Evolutionary conservation across 1,139 yeast genomes (phyloP), one percentile per base, ranked within the genome.

Genomic region (Blastobotrys malaysiensis): DNA sequence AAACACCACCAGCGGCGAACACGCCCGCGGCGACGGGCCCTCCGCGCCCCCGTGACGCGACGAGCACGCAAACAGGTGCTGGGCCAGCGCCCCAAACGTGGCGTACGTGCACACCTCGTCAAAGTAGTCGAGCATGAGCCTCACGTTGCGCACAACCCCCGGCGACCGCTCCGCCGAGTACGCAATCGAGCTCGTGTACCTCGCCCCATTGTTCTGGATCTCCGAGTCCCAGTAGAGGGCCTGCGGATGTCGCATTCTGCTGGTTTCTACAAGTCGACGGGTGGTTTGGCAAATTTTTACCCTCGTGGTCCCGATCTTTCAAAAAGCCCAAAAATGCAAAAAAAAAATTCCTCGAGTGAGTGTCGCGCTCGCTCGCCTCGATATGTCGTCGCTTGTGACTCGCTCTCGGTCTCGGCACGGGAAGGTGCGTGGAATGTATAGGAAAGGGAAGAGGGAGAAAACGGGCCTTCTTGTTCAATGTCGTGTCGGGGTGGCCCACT

Each of bases 21-120:
- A 45, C 21, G 11, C n/a, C 26, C 14, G 43, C 9, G 14, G 18
- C 26, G 16, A 18, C 13, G n/a, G n/a, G 39, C 22, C 13, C 16
- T 19, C 26, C 11, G 43, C 26, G 18, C 26, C 24, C 27, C 31
- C 54, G 44, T 52, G 54, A n/a, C 19, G 16, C 31, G 54, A 48
- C 4, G 54, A 52, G 49, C 54, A 52, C 27, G 46, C 26, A 43
- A 52, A 52, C 21, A 52, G 31, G 44, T 48, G 51, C 46, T 49
- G 43, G 18, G 54, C 54, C 44, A 52, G 36, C 5, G 54, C 49
- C 11, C 51, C 50, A 45, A 51, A 51, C 44, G 50, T 51, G 44
- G 54, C 44, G 27, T 47, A 51, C 13, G 36, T 26, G 36, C 36
- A 11, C 36, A 26, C 36, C 36, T 11, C 13, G 36, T 26, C 36